phyloP scores from a whole-genome alignment of 1,284 basidiomycete species.

The Cutaneotrichosporon cyanovorans region DNA sequence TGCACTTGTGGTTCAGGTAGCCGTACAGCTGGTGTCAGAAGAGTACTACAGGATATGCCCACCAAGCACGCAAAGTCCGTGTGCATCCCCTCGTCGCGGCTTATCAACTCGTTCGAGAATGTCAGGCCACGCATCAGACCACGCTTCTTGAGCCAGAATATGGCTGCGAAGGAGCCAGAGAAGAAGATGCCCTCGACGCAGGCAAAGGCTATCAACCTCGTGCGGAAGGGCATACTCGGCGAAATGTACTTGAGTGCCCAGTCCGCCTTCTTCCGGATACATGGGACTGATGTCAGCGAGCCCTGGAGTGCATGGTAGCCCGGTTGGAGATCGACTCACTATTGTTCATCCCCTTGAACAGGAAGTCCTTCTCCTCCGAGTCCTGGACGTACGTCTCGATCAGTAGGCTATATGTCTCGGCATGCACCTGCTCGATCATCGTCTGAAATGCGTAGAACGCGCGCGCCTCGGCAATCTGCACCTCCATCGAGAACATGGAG shows the following conservation, averaged over 20 bases:
- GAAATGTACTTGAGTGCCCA: conserved; percentile 94
- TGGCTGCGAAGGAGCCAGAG: conserved; percentile 86
- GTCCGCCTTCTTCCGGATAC: conserved; percentile 78
- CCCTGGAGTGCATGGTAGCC: no score
- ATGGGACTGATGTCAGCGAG: conserved; percentile 41
- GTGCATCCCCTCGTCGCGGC: conserved; percentile 92
- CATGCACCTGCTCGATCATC: conserved; percentile 73
- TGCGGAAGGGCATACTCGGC: conserved; percentile 70
- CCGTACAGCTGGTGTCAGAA: conserved; percentile 55
- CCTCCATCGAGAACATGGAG: conserved; percentile 89
- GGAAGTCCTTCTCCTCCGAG: conserved; percentile 48
- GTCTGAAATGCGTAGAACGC: conserved; percentile 98
- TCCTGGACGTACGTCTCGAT: conserved; percentile 56
- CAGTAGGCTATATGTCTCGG: conserved; percentile 54
- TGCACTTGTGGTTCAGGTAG: conserved; percentile 63
- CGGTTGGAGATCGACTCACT: conserved; percentile 42
- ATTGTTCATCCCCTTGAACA: conserved; percentile 53
- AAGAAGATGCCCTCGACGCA: conserved; percentile 98
- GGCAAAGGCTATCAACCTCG: conserved; percentile 86
- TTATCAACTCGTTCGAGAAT: conserved; percentile 93
- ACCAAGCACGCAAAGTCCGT: conserved; percentile 59
- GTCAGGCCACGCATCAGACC: conserved; percentile 97
- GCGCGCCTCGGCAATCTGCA: conserved; percentile 85
- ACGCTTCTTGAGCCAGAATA: conserved; percentile 98
- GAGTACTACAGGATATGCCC: background rate